Conservation (phyloP, 2,329 filamentous ascomycete species). For the Tolypocladium tropicale region DNA sequence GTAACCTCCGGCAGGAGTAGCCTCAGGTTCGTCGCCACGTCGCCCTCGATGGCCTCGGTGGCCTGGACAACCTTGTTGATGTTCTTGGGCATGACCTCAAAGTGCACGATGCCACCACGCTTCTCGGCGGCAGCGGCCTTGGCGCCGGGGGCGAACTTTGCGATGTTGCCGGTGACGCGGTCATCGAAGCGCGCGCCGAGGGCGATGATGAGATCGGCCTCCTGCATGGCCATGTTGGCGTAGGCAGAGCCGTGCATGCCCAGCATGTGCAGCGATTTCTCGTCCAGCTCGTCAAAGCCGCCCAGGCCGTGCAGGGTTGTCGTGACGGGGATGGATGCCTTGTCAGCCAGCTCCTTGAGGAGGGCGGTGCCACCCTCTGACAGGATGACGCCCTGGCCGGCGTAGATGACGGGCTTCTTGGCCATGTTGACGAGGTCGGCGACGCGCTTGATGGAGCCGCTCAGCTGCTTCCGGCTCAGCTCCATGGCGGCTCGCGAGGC, state of each 20-base stretch:
- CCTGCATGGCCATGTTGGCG: conserved; percentile 96
- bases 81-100: conserved; percentile 99
- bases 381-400: conserved; percentile 79
- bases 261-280: conserved; percentile 94
- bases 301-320: conserved; percentile 92
- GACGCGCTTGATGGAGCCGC: conserved; percentile 63
- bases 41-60: conserved; percentile 89
- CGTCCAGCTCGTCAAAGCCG: conserved; percentile 83
- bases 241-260: conserved; percentile 98
- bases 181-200: conserved; percentile 93
- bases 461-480: conserved; percentile 59
- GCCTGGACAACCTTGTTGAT: conserved; percentile 99
- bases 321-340: conserved; percentile 85
- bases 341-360: conserved; percentile 79
- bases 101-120: conserved; percentile 91
- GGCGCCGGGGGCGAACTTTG: conserved; percentile 82
- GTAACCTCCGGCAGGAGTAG: conserved; percentile 65
- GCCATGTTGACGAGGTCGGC: conserved; percentile 76
- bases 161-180: conserved; percentile 72
- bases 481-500: conserved; percentile 75
- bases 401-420: conserved; percentile 92
- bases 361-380: conserved; percentile 68
- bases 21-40: conserved; percentile 71
- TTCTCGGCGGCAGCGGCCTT: conserved; percentile 75
- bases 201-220: conserved; percentile 91